phyloP scores from a whole-genome alignment of 441 rosid genomes.

The Metrosideros polymorpha region DNA sequence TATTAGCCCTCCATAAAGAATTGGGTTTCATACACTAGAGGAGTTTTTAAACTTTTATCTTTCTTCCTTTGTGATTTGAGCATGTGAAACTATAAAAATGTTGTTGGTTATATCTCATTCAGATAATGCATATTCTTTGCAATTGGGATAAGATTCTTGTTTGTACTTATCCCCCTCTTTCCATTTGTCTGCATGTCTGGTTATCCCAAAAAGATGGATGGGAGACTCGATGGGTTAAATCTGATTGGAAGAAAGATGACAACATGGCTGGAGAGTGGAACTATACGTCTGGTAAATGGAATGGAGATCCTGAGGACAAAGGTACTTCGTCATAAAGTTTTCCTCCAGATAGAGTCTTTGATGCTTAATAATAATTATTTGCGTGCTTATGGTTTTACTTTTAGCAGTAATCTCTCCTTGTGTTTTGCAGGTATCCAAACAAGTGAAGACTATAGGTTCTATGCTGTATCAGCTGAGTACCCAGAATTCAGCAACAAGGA shows the following conservation, averaged over 20 bases:
- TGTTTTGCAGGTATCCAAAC: constrained; percentile 72
- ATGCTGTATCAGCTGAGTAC: constrained; percentile 89
- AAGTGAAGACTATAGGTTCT: constrained; percentile 81
- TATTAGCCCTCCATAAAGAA: no score
- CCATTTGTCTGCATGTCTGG: background rate
- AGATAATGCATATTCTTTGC: background rate
- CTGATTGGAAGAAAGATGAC: constrained; percentile 92
- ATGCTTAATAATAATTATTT: background rate
- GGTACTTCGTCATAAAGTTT: constrained; percentile 20
- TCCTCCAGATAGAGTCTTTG: background rate
- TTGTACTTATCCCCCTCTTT: background rate
- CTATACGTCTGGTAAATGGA: constrained; percentile 86
- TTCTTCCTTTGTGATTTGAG: background rate
- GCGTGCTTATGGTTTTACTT: background rate
- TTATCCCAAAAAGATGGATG: constrained; percentile 52
- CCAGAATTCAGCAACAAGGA: constrained; percentile 92
- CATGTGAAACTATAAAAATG: background rate
- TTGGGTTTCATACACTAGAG: no score
- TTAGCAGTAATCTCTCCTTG: background rate
- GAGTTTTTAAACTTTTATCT: background rate
- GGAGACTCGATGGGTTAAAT: constrained; percentile 82
- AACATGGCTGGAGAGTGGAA: constrained; percentile 83
- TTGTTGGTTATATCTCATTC: background rate
- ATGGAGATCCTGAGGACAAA: constrained; percentile 71
- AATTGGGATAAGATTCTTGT: background rate